Evolutionary conservation across 257 asterid genomes (phyloP), one percentile per base, ranked within the genome.

Genomic region (Nicotiana tabacum): DNA sequence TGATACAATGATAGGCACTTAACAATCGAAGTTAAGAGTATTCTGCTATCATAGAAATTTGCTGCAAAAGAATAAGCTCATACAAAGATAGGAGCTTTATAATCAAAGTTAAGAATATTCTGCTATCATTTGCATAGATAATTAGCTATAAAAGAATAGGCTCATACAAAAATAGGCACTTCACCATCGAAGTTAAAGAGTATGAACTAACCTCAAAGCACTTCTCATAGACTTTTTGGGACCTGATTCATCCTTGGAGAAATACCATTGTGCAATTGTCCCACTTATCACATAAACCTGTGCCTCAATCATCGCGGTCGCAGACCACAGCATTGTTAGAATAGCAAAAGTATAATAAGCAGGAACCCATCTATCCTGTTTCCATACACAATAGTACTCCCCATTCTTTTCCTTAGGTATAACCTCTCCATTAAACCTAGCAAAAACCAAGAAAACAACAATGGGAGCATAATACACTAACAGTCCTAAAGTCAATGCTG

Each of bases 251-350:
- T 90, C 95, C 90, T 91, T 90, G 83, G 95, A 91, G 92, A 96
- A 94, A 86, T 93, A 96, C 99, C 99, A 94, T 67, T 93, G 99
- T 0, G 98, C 98, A 33, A 94, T 88, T 66, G 98, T 91, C 53
- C 94, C 97, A 85, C 99, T 93, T 30, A 96, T 91, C 68, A 94
- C 96, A 87, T 90, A 96, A n/a, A 91, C 97, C 74, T 94, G 97
- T 90, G 94, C 95, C 90, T 96, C 98, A 64, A 96, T 90, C 98
- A 96, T 89, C 35, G 92, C 87, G 15, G 98, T 69, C 33, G 98
- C 95, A 83, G 97, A 96, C 98, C 99, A 96, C 85, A 96, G 57
- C 98, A 96, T 91, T 2, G 98, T 94, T 88, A 96, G 86, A 87
- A 96, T 91, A 2, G 97, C 98, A 84, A 96, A 83, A 1, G 97